These are phyloP conservation scores for Rosa persica DNA, from an alignment of 306 rosid species.

Conservation along the genomic window DNA sequence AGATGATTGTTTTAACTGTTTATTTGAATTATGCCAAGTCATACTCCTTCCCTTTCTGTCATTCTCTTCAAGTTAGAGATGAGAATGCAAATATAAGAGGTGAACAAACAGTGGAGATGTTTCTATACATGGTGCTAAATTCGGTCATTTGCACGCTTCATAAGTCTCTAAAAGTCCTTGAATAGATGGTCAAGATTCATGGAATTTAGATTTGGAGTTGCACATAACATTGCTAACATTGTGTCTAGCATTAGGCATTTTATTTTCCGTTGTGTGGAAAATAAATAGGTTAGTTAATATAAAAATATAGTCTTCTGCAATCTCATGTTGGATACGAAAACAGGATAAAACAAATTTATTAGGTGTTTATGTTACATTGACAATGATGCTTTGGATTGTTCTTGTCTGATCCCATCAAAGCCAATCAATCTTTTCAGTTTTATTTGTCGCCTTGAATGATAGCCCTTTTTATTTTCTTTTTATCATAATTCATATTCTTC, in stretches of 20 bases:
- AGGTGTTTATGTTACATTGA: not conserved
- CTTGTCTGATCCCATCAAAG: not conserved
- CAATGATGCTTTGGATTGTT: not conserved
- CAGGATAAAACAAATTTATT: not conserved
- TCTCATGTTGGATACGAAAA: not conserved
- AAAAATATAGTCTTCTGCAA: not conserved
- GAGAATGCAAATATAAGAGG: not conserved
- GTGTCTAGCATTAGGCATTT: not conserved
- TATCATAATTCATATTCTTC: not conserved
- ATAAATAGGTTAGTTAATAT: not conserved
- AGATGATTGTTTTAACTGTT: slow-evolving; percentile 7
- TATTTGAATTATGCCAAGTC: slow-evolving; percentile 15
- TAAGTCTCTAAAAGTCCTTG: not conserved
- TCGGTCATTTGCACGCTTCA: not conserved
- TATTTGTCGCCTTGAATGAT: not conserved
- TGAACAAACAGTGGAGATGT: not conserved
- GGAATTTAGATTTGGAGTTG: slow-evolving; percentile 4
- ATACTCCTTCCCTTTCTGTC: not conserved
- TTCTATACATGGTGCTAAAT: not conserved
- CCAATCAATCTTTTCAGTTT: not conserved
- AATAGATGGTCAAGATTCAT: not conserved
- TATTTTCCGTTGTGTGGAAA: not conserved
- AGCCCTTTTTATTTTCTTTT: not conserved
- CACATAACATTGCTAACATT: not conserved
- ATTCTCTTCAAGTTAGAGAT: not conserved